phyloP scores from a whole-genome alignment of 768 basidiomycete genomes.

The Tricholoma terreum region DNA sequence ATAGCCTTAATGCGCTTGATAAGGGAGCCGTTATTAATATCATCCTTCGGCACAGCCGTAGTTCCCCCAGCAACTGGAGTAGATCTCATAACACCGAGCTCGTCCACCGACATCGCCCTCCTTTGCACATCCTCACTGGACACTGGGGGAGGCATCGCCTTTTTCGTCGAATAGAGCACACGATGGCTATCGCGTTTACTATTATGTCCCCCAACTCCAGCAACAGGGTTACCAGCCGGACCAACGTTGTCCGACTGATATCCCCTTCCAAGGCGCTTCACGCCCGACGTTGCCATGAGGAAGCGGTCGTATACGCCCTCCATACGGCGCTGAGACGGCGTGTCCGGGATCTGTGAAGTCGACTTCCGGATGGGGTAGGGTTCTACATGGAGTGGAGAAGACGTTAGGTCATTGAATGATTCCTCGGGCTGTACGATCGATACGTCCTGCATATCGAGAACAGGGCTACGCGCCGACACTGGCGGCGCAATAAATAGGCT shows the following conservation, averaged over 20 bases:
- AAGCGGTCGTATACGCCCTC: conserved; percentile 82
- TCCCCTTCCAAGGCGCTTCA: conserved; percentile 76
- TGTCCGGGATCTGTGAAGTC: conserved; percentile 41
- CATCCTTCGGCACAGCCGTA: conserved; percentile 39
- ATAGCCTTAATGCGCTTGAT: conserved; percentile 72
- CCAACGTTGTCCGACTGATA: conserved; percentile 70
- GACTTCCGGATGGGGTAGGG: conserved; percentile 55
- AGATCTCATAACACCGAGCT: conserved; percentile 54
- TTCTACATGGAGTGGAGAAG: conserved; percentile 62
- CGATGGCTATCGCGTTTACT: conserved; percentile 36
- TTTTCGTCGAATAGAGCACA: conserved; percentile 47
- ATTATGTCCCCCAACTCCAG: conserved; percentile 7
- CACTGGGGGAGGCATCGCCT: conserved; percentile 68
- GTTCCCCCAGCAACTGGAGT: conserved; percentile 19
- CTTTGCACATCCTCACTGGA: conserved; percentile 58
- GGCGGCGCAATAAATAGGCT: conserved; percentile 64
- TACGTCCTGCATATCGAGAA: conserved; percentile 31
- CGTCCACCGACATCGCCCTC: conserved; percentile 54
- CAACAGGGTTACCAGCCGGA: conserved; percentile 36
- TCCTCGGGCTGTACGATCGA: conserved; percentile 26
- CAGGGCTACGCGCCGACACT: conserved; percentile 35
- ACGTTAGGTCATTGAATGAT: conserved; percentile 53
- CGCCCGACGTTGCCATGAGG: conserved; percentile 77
- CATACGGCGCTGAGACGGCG: conserved; percentile 56
- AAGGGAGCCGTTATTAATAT: conserved; percentile 47